Base-by-base conservation (phyloP, 768 basidiomycete genomes). In the Hydnomerulius pinastri region DNA sequence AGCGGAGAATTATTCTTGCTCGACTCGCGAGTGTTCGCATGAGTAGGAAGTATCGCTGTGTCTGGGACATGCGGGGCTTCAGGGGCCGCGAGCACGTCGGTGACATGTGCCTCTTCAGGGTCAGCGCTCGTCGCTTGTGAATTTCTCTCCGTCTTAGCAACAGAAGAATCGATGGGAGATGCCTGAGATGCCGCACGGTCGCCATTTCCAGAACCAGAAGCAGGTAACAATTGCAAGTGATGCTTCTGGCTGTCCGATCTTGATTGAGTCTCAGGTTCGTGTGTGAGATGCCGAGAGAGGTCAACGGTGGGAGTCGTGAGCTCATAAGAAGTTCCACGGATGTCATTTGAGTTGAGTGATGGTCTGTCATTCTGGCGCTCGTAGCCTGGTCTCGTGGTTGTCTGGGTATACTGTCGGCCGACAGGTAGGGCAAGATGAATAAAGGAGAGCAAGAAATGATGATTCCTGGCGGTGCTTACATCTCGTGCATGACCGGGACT, bases 401-500 rank as follows among this genome's bases (percentile, higher is more conserved):
- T 60, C 53, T 57, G 51, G 54, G 63, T 53, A 53, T 67, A 55
- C 67, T 68, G 43, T 40, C 5, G 10, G 25, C 52, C 32, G 37
- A 29, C 2, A 36, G 47, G 41, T 37, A 32, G 35, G 51, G 42
- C 38, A 53, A 51, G 55, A 43, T 57, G 58, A 17, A 30, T 6
- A n/a, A 37, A 15, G 9, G 41, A 37, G 27, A 28, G 32, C 35
- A 20, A 39, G 32, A 23, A 39, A 25, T 35, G 4, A 10, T n/a
- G 24, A 41, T 47, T 21, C 6, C 28, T 39, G 15, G 45, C 18
- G 30, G 28, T 2, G 71, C 83, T 48, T 66, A 89, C 88, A 57
- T 89, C 76, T 69, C 64, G 69, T 6, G 89, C 89, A 58, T 77
- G 75, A 13, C 90, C 90, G 32, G 90, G 88, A 0, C 85, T 67